Evolutionary conservation across 208 protist species (phyloP), one percentile per base, ranked within the genome.

Genomic region (Crithidia brevicula): DNA sequence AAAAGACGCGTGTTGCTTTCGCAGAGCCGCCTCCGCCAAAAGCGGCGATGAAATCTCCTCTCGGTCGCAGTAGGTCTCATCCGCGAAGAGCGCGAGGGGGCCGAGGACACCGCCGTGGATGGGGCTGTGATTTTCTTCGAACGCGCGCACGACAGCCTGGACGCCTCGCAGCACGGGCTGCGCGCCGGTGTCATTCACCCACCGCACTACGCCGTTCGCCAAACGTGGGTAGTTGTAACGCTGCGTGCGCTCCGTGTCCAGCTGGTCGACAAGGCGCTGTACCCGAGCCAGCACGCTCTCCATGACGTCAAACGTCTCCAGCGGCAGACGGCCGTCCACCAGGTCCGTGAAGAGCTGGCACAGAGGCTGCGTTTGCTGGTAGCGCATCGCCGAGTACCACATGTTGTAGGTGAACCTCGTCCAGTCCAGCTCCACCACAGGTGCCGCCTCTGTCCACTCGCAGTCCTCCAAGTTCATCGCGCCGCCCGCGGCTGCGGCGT

Each of bases 401-500:
- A 94, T 34, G 62, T 94, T 94, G 74, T 94, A 94, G 13, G 71
- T 79, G 33, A 81, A 86, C 1, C 80, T 77, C 49, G 77, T 67
- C 65, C 87, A 82, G 67, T 94, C 85, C 30, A 91, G 30, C 68
- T 89, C 85, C 27, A 86, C 71, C 18, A 77, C 57, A 25, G 56
- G 49, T 18, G 47, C 30, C 8, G 57, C 47, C 36, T 81, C 74
- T 20, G 18, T 22, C 56, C 71, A 66, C 30, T 46, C 52, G 46
- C 56, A 61, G 28, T 59, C 67, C 15, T 64, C n/a, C n/a, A 52
- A 53, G 18, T n/a, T 5, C 1, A 28, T 15, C 16, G 20, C 16
- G 9, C 51, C 50, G n/a, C 11, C 22, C 16, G 38, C 23, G 13
- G 38, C 30, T 22, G 28, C 52, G 38, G 4, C 31, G 16, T 10